These are phyloP conservation scores for Aspergillus amoenus DNA, from an alignment of 2,329 filamentous ascomycete species.

Conservation along the genomic window DNA sequence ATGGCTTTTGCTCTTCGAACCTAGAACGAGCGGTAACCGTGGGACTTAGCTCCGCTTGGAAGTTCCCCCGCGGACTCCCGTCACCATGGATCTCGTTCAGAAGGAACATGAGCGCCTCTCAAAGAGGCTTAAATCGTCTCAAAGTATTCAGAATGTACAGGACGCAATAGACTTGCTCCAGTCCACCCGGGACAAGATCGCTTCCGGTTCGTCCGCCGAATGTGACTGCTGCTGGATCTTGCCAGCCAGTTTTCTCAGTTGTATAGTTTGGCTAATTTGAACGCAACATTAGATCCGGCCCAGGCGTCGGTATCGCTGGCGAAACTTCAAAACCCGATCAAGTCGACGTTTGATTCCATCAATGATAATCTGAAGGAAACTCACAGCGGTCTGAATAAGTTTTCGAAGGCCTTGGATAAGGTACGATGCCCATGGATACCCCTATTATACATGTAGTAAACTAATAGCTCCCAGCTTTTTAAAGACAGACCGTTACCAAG, in stretches of 20 bases:
- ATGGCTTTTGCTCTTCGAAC: conserved; percentile 25
- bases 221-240: not conserved
- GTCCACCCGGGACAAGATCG: conserved; percentile 70
- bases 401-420: conserved; percentile 81
- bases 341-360: conserved; percentile 74
- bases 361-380: conserved; percentile 81
- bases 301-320: conserved; percentile 72
- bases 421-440: conserved; percentile 42
- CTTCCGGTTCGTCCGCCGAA: conserved; percentile 56
- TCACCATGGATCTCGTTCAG: conserved; percentile 63
- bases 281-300: conserved; percentile 57
- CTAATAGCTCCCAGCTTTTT: conserved; percentile 53
- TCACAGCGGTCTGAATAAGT: conserved; percentile 77
- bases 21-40: conserved; percentile 28
- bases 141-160: conserved; percentile 77
- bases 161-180: conserved; percentile 75
- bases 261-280: conserved; percentile 6
- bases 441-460: not conserved
- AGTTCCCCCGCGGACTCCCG: not conserved
- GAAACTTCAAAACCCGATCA: conserved; percentile 82
- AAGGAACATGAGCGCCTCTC: conserved; percentile 73
- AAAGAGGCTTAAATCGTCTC: conserved; percentile 66
- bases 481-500: conserved; percentile 69
- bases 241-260: not conserved
- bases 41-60: conserved; percentile 17